A percentile compares a stretch with the other conserved stretches of the same genome.
Evolutionary conservation across 2,329 filamentous ascomycete species (phyloP).

Genomic region (Fusarium sp.): DNA sequence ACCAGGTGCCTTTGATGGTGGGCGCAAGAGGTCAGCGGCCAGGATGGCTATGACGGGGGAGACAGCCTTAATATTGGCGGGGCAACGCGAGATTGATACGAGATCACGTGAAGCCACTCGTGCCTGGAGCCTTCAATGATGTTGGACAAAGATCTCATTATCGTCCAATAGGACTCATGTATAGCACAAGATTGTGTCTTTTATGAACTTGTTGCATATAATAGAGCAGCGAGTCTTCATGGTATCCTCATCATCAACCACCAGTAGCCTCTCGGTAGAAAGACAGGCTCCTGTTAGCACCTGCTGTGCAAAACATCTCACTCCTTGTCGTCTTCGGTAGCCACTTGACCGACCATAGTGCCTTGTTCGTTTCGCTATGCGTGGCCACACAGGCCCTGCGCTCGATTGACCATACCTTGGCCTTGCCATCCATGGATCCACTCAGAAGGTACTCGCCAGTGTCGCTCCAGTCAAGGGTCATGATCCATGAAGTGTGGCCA

Average conservation of each 20-base stretch:
- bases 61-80: constrained; percentile 53
- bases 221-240: neutral
- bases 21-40: constrained; percentile 23
- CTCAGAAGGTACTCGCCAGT: constrained; percentile 91
- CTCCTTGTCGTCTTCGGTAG: constrained; percentile 73
- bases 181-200: neutral
- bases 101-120: constrained; percentile 55
- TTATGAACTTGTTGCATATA: neutral
- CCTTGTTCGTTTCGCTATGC: constrained; percentile 86
- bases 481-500: constrained; percentile 86
- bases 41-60: constrained; percentile 38
- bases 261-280: constrained; percentile 82
- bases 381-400: constrained; percentile 86
- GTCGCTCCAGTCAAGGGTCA: constrained; percentile 89
- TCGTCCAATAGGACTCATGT: neutral
- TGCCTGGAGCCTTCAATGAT: neutral
- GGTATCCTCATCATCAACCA: constrained; percentile 19
- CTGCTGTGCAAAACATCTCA: constrained; percentile 79
- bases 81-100: constrained; percentile 62
- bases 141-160: neutral
- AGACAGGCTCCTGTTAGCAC: constrained; percentile 75
- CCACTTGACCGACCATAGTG: constrained; percentile 85
- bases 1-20: constrained; percentile 1
- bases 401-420: constrained; percentile 95
- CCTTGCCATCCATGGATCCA: constrained; percentile 89